phyloP scores from a whole-genome alignment of 768 basidiomycete genomes.

The Russula dissimulans region DNA sequence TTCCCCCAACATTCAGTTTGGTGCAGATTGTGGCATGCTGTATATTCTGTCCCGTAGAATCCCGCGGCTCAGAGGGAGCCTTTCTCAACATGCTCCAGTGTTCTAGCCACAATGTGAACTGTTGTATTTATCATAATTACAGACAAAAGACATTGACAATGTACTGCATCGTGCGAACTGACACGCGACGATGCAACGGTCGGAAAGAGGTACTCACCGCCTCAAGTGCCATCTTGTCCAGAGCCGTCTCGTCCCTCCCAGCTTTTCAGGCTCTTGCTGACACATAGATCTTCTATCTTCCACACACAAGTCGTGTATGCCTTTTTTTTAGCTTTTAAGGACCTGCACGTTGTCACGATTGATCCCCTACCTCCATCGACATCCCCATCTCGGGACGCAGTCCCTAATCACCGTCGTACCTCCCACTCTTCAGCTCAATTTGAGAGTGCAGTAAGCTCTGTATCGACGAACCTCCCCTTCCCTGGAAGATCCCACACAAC shows the following conservation, averaged over 20 bases:
- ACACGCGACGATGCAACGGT: slow-evolving; percentile 12
- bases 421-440: slow-evolving; percentile 14
- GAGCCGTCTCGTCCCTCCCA: not conserved
- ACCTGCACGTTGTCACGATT: slow-evolving; percentile 21
- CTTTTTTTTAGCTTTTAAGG: slow-evolving; percentile 11
- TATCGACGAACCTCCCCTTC: not conserved
- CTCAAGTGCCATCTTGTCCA: slow-evolving; percentile 11
- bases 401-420: slow-evolving; percentile 17
- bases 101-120: not conserved
- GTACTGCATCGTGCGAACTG: slow-evolving; percentile 16
- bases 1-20: not conserved
- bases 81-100: not conserved
- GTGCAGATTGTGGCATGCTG: not conserved
- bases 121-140: not conserved
- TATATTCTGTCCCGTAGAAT: not conserved
- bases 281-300: slow-evolving; percentile 17
- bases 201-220: not conserved
- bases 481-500: slow-evolving; percentile 10
- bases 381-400: slow-evolving; percentile 20
- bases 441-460: slow-evolving; percentile 12
- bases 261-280: slow-evolving; percentile 9
- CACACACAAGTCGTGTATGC: slow-evolving; percentile 17
- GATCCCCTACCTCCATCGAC: slow-evolving; percentile 22
- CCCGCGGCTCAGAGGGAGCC: not conserved
- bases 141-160: not conserved